Percentiles rank a stretch among this genome's conserved stretches.
phyloP scores from a whole-genome alignment of 768 basidiomycete species.

The Termitomyces sp. region DNA sequence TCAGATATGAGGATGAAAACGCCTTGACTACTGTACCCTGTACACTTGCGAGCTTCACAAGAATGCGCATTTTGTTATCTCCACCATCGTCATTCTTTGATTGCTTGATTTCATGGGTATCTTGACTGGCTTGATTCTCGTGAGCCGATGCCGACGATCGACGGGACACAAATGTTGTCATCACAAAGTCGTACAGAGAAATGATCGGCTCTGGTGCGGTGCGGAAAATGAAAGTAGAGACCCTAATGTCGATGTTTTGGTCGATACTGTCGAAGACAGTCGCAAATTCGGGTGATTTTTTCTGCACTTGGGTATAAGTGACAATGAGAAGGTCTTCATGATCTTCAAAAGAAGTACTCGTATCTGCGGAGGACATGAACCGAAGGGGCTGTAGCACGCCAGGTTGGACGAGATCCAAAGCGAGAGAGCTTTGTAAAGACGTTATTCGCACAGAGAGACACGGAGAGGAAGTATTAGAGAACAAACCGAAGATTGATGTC shows the following conservation, averaged over 20 bases:
- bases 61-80: constrained; percentile 67
- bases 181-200: constrained; percentile 91
- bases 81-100: constrained; percentile 1
- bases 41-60: constrained; percentile 79
- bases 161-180: constrained; percentile 73
- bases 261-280: constrained; percentile 79
- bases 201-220: constrained; percentile 89
- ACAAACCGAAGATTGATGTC: constrained; percentile 71
- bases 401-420: constrained; percentile 66
- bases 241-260: constrained; percentile 78
- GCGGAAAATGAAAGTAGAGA: constrained; percentile 88
- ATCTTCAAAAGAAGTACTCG: constrained; percentile 23
- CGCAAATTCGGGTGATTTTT: constrained; percentile 79
- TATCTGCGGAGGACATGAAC: constrained; percentile 59
- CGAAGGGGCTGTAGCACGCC: constrained; percentile 41
- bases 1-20: neutral
- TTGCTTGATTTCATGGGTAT: neutral
- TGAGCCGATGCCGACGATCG: neutral
- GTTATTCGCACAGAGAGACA: constrained; percentile 7
- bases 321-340: constrained; percentile 72
- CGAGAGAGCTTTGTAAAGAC: constrained; percentile 49
- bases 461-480: neutral
- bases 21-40: constrained; percentile 42
- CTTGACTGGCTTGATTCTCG: neutral
- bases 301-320: constrained; percentile 74